Conservation (phyloP, 176 grass and related monocot species). For the Oryza brachyantha region DNA sequence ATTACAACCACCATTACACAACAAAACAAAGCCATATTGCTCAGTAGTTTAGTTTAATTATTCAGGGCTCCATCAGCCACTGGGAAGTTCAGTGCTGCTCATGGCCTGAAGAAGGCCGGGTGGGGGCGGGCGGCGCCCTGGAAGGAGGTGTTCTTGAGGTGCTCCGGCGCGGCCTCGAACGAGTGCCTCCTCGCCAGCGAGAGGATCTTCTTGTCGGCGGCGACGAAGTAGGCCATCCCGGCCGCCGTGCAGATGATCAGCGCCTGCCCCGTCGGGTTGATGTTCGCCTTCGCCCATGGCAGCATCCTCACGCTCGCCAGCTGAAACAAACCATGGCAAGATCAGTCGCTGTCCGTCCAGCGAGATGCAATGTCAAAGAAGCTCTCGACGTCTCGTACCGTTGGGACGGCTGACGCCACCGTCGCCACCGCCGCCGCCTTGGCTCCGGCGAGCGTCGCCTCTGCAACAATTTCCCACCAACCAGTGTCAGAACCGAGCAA, state of each 20-base stretch:
- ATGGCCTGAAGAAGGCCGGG: constrained; percentile 28
- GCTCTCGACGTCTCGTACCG: constrained; percentile 13
- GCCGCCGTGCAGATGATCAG: constrained; percentile 66
- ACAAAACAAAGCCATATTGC: not conserved
- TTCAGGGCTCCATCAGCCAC: not conserved
- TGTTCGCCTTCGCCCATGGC: constrained; percentile 61
- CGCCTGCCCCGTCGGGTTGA: constrained; percentile 68
- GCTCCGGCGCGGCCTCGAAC: constrained; percentile 29
- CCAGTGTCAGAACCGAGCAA: not conserved
- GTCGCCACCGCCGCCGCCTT: constrained; percentile 51
- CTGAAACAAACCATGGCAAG: constrained; percentile 20
- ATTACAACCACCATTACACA: not conserved
- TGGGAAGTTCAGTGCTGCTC: not conserved
- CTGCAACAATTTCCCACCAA: constrained; percentile 20
- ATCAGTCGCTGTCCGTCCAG: not conserved
- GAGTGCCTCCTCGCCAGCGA: constrained; percentile 61
- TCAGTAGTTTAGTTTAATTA: not conserved
- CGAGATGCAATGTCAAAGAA: not conserved
- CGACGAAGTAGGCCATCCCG: constrained; percentile 71
- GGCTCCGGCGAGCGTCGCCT: constrained; percentile 60
- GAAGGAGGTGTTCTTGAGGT: constrained; percentile 45
- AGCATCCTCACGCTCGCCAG: constrained; percentile 68
- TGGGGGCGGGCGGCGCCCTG: not conserved
- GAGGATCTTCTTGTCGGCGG: constrained; percentile 60
- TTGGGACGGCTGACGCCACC: constrained; percentile 48